Conservation (phyloP, 2,329 filamentous ascomycete species). For the Penicillium janthinellum region DNA sequence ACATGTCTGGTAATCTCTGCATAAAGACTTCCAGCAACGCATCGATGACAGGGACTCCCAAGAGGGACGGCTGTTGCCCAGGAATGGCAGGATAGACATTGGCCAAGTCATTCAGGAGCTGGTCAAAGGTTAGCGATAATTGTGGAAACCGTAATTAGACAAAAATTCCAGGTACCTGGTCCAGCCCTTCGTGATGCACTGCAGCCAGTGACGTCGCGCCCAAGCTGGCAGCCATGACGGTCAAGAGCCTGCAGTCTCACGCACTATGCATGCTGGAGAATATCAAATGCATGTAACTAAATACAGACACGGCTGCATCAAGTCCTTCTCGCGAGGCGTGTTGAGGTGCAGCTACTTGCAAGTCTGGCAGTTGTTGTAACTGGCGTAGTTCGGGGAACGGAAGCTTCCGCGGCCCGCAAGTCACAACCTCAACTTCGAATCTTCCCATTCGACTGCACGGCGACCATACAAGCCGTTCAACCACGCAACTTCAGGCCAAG, state of each 20-base stretch:
- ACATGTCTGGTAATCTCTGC: constrained; percentile 16
- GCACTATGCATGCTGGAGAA: constrained; percentile 49
- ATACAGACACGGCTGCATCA: neutral
- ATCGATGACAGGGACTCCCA: constrained; percentile 54
- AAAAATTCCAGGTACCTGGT: constrained; percentile 46
- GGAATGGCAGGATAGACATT: constrained; percentile 27
- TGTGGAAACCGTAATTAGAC: constrained; percentile 16
- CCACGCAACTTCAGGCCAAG: too few species aligned
- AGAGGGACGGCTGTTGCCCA: constrained; percentile 22
- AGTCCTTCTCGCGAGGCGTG: neutral
- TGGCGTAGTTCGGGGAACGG: constrained; percentile 7
- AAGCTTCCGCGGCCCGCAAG: neutral
- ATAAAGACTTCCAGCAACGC: constrained; percentile 43
- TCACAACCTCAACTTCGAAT: neutral
- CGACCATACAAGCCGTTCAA: neutral
- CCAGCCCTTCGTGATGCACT: constrained; percentile 52
- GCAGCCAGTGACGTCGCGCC: constrained; percentile 57
- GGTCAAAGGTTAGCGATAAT: neutral
- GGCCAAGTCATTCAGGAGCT: constrained; percentile 35
- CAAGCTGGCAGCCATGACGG: constrained; percentile 45
- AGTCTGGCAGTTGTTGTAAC: neutral
- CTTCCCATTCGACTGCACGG: neutral
- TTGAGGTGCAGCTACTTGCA: neutral
- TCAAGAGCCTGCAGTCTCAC: constrained; percentile 44
- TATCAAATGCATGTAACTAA: neutral